A percentile compares a stretch with the other conserved stretches of the same genome.
Evolutionary conservation across 2,329 filamentous ascomycete genomes (phyloP).

Genomic region (Shiraia sp.): DNA sequence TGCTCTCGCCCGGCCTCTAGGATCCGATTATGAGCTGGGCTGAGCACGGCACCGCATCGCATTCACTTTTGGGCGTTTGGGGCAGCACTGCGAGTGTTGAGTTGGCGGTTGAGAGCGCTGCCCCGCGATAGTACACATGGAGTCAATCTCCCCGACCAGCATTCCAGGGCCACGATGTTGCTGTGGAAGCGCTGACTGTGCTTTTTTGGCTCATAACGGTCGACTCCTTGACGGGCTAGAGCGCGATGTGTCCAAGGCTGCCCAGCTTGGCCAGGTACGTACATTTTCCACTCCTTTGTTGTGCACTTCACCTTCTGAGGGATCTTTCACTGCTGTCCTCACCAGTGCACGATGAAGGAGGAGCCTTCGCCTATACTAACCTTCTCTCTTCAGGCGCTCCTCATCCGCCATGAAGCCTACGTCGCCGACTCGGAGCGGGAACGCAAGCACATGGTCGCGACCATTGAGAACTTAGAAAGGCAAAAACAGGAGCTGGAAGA

Average conservation of each 20-base stretch:
- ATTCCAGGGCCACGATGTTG: slow-evolving; percentile 65
- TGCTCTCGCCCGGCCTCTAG: neutral
- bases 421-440: slow-evolving; percentile 91
- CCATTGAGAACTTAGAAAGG: slow-evolving; percentile 74
- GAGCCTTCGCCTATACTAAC: slow-evolving; percentile 61
- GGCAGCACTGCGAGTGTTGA: slow-evolving; percentile 1
- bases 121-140: slow-evolving; percentile 26
- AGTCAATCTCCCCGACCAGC: slow-evolving; percentile 24
- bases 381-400: slow-evolving; percentile 75
- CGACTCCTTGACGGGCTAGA: slow-evolving; percentile 78
- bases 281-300: slow-evolving; percentile 32
- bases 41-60: slow-evolving; percentile 5
- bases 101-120: slow-evolving; percentile 8
- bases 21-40: slow-evolving; percentile 27
- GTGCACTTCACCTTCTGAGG: slow-evolving; percentile 9
- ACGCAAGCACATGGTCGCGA: slow-evolving; percentile 70
- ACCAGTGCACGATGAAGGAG: slow-evolving; percentile 37
- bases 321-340: slow-evolving; percentile 14
- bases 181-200: slow-evolving; percentile 80
- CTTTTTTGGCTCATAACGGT: slow-evolving; percentile 80
- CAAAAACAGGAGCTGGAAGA: slow-evolving; percentile 72
- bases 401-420: slow-evolving; percentile 90
- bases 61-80: slow-evolving; percentile 4
- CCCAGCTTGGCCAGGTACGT: slow-evolving; percentile 87
- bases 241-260: slow-evolving; percentile 83